A percentile compares a stretch with the other conserved stretches of the same genome.
Conservation (phyloP, 495 filamentous ascomycete genomes). For the Mytilinidion resinicola region DNA sequence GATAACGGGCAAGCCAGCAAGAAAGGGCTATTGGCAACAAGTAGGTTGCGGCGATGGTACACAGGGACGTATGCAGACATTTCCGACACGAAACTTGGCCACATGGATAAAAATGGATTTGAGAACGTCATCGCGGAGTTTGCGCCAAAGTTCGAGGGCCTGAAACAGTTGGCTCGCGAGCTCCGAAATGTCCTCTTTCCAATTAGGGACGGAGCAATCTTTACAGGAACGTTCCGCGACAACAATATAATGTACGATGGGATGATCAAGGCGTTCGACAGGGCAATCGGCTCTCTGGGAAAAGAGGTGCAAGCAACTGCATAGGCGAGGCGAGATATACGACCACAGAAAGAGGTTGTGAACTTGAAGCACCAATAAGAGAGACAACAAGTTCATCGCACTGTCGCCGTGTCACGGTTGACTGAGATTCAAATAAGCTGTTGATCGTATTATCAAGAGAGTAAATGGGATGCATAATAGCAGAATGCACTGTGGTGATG, state of each 20-base stretch:
- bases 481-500: too few relatives aligned
- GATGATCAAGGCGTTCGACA: constrained; percentile 27
- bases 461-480: too few relatives aligned
- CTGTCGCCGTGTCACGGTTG: too few relatives aligned
- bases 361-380: too few relatives aligned
- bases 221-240: constrained; percentile 27
- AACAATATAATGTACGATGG: constrained; percentile 27
- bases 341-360: too few relatives aligned
- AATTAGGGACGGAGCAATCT: constrained; percentile 30
- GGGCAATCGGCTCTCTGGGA: too few relatives aligned
- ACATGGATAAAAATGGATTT: constrained; percentile 31
- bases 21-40: constrained; percentile 20
- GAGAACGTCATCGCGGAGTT: constrained; percentile 33
- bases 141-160: constrained; percentile 27
- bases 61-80: constrained; percentile 30
- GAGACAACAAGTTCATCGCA: too few relatives aligned
- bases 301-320: too few relatives aligned
- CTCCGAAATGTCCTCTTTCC: constrained; percentile 35
- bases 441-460: too few relatives aligned
- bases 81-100: constrained; percentile 23
- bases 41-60: constrained; percentile 34
- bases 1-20: neutral
- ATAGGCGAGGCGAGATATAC: too few relatives aligned
- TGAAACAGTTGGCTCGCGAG: constrained; percentile 29
- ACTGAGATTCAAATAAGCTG: too few relatives aligned